Percentiles rank a stretch among this genome's conserved stretches.
Conservation (phyloP, 2,329 filamentous ascomycete genomes). For the Colletotrichum sp. region DNA sequence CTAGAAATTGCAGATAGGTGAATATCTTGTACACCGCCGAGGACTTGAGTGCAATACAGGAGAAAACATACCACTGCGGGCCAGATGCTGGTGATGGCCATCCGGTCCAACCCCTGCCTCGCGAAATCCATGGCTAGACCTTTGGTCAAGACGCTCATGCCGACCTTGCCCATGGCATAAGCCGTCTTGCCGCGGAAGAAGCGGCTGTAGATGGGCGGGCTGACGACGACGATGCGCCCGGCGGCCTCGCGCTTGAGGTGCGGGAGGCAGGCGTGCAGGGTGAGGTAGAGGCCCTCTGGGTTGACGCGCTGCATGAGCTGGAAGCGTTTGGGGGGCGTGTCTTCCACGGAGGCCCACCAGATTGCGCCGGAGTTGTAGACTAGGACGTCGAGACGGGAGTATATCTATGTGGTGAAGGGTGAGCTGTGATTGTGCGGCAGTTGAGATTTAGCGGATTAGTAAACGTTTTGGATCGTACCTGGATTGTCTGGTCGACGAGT, state of each 20-base stretch:
- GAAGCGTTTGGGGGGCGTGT: conserved; percentile 75
- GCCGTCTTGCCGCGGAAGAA: conserved; percentile 88
- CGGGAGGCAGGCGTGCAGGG: conserved; percentile 72
- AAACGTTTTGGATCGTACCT: conserved; percentile 29
- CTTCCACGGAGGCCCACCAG: conserved; percentile 79
- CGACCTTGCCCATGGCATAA: conserved; percentile 81
- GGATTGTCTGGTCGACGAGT: conserved; percentile 64
- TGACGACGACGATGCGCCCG: conserved; percentile 78
- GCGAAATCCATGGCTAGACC: conserved; percentile 84
- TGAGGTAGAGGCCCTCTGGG: conserved; percentile 76
- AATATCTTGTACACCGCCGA: neutral
- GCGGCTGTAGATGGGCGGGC: conserved; percentile 83
- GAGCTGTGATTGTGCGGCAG: neutral
- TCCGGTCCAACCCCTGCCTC: conserved; percentile 66
- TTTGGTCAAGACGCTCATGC: conserved; percentile 82
- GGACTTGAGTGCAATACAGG: neutral
- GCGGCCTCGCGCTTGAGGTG: conserved; percentile 59
- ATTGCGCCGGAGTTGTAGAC: conserved; percentile 88
- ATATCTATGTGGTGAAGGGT: conserved; percentile 39
- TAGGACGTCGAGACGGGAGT: conserved; percentile 73
- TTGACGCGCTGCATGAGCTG: conserved; percentile 80
- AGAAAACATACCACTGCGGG: conserved; percentile 67
- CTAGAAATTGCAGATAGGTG: conserved; percentile 16
- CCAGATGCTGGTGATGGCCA: conserved; percentile 86
- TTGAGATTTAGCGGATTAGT: neutral